These are phyloP conservation scores for Ceratocystis variospora DNA, from an alignment of 2,329 filamentous ascomycete species.

Conservation along the genomic window DNA sequence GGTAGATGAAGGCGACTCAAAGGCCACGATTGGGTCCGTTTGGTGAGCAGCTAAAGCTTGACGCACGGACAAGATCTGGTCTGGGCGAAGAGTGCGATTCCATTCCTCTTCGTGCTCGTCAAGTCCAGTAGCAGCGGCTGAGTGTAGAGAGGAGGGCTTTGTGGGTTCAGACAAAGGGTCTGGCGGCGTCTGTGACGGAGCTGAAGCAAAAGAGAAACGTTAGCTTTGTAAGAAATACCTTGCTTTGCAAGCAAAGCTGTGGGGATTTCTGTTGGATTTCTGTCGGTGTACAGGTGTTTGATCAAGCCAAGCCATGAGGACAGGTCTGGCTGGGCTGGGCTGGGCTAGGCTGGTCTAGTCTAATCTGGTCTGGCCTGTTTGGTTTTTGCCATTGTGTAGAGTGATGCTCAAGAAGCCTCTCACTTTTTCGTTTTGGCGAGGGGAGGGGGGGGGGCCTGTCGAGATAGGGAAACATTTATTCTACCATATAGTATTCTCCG, in stretches of 20 bases:
- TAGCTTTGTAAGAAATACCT: slow-evolving; percentile 9
- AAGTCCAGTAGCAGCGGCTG: slow-evolving; percentile 36
- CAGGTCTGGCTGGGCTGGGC: background rate
- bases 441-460: background rate
- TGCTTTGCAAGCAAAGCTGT: background rate
- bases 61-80: slow-evolving; percentile 13
- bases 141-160: slow-evolving; percentile 36
- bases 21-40: background rate
- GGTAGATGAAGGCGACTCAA: slow-evolving; percentile 4
- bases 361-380: background rate
- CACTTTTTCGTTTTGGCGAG: background rate
- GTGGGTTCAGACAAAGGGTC: slow-evolving; percentile 40
- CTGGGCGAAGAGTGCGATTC: slow-evolving; percentile 39
- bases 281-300: background rate
- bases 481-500: background rate
- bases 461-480: background rate
- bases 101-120: slow-evolving; percentile 41
- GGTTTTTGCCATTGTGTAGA: background rate
- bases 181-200: slow-evolving; percentile 46
- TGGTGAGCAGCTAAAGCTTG: slow-evolving; percentile 8
- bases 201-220: slow-evolving; percentile 26
- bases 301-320: background rate
- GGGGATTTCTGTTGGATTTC: background rate
- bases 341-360: background rate
- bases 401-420: background rate